Evolutionary conservation across 1,139 yeast species (phyloP).

Genomic region (Sugiyamaella japonica): DNA sequence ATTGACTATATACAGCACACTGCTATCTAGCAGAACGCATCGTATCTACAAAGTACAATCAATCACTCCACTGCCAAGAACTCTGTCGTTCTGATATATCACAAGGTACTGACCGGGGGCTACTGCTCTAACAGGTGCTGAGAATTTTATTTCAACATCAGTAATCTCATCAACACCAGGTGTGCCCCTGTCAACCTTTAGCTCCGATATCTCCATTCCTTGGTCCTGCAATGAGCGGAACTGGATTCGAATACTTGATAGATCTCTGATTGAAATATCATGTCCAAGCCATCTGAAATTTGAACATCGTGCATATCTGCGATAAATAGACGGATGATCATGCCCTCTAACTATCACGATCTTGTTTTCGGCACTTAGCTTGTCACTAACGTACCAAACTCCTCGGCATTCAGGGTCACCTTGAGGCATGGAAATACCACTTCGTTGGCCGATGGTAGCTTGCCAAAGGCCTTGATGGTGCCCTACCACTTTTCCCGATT

Average conservation of each 20-base stretch:
- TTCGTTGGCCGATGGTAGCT: slow-evolving; percentile 87
- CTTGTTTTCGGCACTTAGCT: slow-evolving; percentile 62
- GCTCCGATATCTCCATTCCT: slow-evolving; percentile 33
- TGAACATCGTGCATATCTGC: slow-evolving; percentile 46
- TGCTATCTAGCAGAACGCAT: no score
- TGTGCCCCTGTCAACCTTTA: slow-evolving; percentile 25
- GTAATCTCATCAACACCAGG: slow-evolving; percentile 22
- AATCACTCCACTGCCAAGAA: slow-evolving; percentile 77
- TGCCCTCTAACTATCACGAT: slow-evolving; percentile 75
- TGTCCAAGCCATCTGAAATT: slow-evolving; percentile 55
- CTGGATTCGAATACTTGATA: slow-evolving; percentile 50
- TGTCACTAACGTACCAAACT: slow-evolving; percentile 82
- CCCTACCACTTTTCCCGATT: slow-evolving; percentile 72
- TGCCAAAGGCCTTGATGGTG: slow-evolving; percentile 86
- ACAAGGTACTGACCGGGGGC: slow-evolving; percentile 91
- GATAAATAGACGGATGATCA: slow-evolving; percentile 60
- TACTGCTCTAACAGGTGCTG: slow-evolving; percentile 61
- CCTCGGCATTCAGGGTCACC: slow-evolving; percentile 75
- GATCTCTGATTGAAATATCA: slow-evolving; percentile 27
- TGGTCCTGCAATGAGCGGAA: slow-evolving; percentile 71
- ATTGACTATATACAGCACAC: no score
- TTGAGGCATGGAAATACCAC: slow-evolving; percentile 82
- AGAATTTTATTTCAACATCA: slow-evolving; percentile 42
- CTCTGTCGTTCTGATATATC: slow-evolving; percentile 62
- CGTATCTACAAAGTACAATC: slow-evolving; percentile 7